Base-by-base conservation (phyloP, 345 rosid genomes). In the Physaria fendleri region DNA sequence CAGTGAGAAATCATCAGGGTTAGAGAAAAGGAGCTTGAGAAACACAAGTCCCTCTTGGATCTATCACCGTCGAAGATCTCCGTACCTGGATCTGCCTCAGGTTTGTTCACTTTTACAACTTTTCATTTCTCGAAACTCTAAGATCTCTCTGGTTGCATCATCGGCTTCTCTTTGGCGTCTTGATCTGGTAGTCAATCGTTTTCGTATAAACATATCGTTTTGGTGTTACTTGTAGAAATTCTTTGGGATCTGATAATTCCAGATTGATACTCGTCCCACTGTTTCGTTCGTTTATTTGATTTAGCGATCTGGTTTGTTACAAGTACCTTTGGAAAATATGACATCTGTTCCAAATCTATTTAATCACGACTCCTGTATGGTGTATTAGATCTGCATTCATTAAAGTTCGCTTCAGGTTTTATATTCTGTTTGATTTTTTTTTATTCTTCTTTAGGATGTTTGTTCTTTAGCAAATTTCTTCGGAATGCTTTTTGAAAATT, bases 51-150 rank as follows among this genome's bases (percentile, higher is more conserved):
- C 41, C 7, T 43, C 55, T 59, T 54, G 8, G 66, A 68, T 68
- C 73, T 68, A 56, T 25, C 56, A 51, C 33, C 33, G 40, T 60
- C 8, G 15, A 13, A 51, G 61, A 51, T 51, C 66, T 5, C 25
- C 5, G 7, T 23, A 18, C 48, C 55, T 60, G 66, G 66, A 68
- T 68, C 73, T 68, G 47, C 17, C 0, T 59, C 66, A 60, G 67
- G 73, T 60, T 52, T 32, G 66, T 55, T 52, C n/a, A n/a, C n/a
- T n/a, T n/a, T n/a, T n/a, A n/a, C n/a, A n/a, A n/a, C n/a, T n/a
- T n/a, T n/a, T n/a, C n/a, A n/a, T n/a, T n/a, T n/a, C 56, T 3
- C 5, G 22, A 33, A 30, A 21, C 18, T 34, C 55, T 46, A 41
- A 52, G 66, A 59, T 59, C 67, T 51, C 34, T 52, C n/a, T 5